Evolutionary conservation across 2,329 filamentous ascomycete genomes (phyloP).

Genomic region (Blumeria hordei): DNA sequence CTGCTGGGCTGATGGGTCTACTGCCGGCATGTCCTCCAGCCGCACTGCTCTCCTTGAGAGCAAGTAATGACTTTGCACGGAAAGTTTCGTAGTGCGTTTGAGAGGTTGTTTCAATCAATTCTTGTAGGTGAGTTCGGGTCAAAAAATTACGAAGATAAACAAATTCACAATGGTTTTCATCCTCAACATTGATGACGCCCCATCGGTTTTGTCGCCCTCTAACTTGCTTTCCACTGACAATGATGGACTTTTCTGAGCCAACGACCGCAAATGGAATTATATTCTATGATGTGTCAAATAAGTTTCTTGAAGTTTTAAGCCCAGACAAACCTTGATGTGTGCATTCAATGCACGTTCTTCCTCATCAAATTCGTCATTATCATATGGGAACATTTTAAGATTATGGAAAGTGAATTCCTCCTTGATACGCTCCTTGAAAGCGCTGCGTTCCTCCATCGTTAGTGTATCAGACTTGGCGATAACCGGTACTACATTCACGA

Average conservation of each 20-base stretch:
- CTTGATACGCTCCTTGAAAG: slow-evolving; percentile 98
- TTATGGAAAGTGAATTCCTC: slow-evolving; percentile 99
- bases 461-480: slow-evolving; percentile 96
- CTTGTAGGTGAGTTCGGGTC: slow-evolving; percentile 91
- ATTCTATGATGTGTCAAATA: slow-evolving; percentile 31
- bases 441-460: slow-evolving; percentile 81
- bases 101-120: slow-evolving; percentile 95
- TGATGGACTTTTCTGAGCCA: slow-evolving; percentile 92
- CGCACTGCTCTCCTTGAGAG: slow-evolving; percentile 92
- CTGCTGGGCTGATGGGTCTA: slow-evolving; percentile 83
- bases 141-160: slow-evolving; percentile 97
- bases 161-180: slow-evolving; percentile 99
- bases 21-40: slow-evolving; percentile 44
- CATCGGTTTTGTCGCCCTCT: slow-evolving; percentile 96
- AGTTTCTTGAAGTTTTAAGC: not conserved
- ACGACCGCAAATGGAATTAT: slow-evolving; percentile 95
- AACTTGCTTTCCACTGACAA: slow-evolving; percentile 91
- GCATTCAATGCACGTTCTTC: slow-evolving; percentile 86
- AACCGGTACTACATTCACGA: slow-evolving; percentile 95
- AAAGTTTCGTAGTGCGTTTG: slow-evolving; percentile 99
- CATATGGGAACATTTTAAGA: slow-evolving; percentile 99
- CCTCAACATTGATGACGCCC: slow-evolving; percentile 98
- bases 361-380: slow-evolving; percentile 95
- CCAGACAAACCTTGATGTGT: slow-evolving; percentile 68
- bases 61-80: slow-evolving; percentile 95